Evolutionary conservation across 495 filamentous ascomycete genomes (phyloP).

Genomic region (Tuber magnatum): DNA sequence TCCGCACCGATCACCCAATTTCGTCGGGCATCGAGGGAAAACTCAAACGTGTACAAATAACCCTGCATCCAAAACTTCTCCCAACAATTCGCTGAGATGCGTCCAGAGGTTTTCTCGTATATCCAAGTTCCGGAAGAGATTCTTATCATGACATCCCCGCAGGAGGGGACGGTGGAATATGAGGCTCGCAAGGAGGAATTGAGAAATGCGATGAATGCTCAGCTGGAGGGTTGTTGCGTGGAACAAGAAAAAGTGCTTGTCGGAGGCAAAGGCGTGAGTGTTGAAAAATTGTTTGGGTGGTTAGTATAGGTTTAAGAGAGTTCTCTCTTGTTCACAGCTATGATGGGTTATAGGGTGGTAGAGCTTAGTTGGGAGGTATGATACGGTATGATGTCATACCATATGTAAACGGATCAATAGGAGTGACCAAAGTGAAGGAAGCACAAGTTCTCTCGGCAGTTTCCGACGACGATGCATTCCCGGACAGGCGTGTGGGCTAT

Average conservation of each 20-base stretch:
- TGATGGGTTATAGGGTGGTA: too few species aligned
- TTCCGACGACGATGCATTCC: too few species aligned
- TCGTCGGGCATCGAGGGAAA: not conserved
- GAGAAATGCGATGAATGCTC: not conserved
- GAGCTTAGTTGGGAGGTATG: too few species aligned
- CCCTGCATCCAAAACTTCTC: not conserved
- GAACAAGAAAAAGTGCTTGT: not conserved
- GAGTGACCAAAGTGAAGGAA: too few species aligned
- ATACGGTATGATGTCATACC: too few species aligned
- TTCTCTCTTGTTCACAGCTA: too few species aligned
- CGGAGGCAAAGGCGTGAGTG: not conserved
- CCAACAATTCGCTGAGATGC: not conserved
- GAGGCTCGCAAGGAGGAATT: not conserved
- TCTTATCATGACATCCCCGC: not conserved
- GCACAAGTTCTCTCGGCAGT: too few species aligned
- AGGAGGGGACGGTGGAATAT: not conserved
- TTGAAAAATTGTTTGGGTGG: too few species aligned
- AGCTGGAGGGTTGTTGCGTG: not conserved
- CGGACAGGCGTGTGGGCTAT: too few species aligned
- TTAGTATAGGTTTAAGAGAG: too few species aligned
- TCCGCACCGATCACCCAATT: too few species aligned
- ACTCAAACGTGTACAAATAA: rapidly evolving
- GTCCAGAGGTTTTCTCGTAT: not conserved
- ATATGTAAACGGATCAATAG: too few species aligned
- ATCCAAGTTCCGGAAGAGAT: not conserved